A percentile compares a stretch with the other conserved stretches of the same genome.
These are phyloP conservation scores for Geranium brycei DNA, from an alignment of 345 rosid genomes.

Conservation along the genomic window DNA sequence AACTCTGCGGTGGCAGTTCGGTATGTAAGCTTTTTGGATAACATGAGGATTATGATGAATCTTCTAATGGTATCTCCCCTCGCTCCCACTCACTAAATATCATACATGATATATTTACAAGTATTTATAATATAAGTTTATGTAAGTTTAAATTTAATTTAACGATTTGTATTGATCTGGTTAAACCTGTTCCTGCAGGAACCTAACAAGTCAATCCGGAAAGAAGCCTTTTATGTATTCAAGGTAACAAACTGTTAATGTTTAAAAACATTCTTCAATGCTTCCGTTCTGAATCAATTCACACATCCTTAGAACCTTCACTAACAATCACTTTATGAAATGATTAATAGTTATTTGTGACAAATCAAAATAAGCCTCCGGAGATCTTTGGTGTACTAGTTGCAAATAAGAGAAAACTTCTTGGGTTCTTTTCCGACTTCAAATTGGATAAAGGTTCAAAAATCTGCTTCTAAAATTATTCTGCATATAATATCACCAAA, in stretches of 20 bases:
- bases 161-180: background rate
- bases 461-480: too few species aligned
- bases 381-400: conserved; percentile 49
- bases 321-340: background rate
- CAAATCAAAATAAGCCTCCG: conserved; percentile 62
- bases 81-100: background rate
- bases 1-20: conserved; percentile 46
- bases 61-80: conserved; percentile 39
- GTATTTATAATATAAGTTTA: too few species aligned
- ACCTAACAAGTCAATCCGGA: conserved; percentile 72
- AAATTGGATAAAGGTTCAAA: background rate
- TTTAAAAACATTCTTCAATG: too few species aligned
- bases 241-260: conserved; percentile 33
- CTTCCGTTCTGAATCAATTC: too few species aligned
- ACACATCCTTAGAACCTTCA: background rate
- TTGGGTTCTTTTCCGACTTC: background rate
- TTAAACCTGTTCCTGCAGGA: conserved; percentile 36
- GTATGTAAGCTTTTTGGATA: conserved; percentile 52
- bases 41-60: conserved; percentile 67
- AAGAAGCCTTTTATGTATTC: conserved; percentile 94
- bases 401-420: conserved; percentile 65
- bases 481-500: too few species aligned
- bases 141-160: too few species aligned
- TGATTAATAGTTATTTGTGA: conserved; percentile 50
- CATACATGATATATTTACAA: too few species aligned